Evolutionary conservation across 2,329 filamentous ascomycete genomes (phyloP).

Genomic region (Chaetomiaceae sp.): DNA sequence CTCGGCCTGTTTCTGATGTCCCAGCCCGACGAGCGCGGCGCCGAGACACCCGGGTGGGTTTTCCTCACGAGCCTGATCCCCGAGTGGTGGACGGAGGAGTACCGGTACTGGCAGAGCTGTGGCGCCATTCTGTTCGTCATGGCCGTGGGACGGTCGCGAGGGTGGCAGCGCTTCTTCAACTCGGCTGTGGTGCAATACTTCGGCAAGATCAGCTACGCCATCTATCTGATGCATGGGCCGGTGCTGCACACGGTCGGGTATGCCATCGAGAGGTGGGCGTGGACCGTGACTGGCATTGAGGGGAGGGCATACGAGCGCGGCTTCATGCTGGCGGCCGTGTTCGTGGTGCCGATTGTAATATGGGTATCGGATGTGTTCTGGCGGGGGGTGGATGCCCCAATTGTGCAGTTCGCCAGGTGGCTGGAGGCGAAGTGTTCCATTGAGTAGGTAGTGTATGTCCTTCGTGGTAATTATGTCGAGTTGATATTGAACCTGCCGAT

Average conservation of each 20-base stretch:
- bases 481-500: no score
- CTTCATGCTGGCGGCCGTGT: slow-evolving; percentile 42
- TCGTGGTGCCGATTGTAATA: slow-evolving; percentile 49
- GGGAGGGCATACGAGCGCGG: slow-evolving; percentile 41
- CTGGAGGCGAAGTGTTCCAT: slow-evolving; percentile 43
- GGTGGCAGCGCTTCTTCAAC: slow-evolving; percentile 50
- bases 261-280: slow-evolving; percentile 46
- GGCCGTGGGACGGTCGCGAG: slow-evolving; percentile 41
- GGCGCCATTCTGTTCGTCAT: slow-evolving; percentile 51
- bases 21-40: slow-evolving; percentile 39
- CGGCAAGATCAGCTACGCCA: slow-evolving; percentile 55
- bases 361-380: slow-evolving; percentile 55
- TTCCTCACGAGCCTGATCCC: slow-evolving; percentile 46
- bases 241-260: slow-evolving; percentile 52
- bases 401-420: slow-evolving; percentile 54
- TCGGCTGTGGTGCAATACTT: slow-evolving; percentile 50
- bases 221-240: slow-evolving; percentile 59
- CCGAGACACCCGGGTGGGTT: slow-evolving; percentile 48
- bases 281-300: slow-evolving; percentile 44
- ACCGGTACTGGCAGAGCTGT: slow-evolving; percentile 54
- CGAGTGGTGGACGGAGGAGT: slow-evolving; percentile 44
- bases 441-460: background rate
- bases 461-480: background rate
- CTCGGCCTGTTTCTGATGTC: slow-evolving; percentile 50
- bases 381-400: slow-evolving; percentile 51